Conservation (phyloP, 805 yeast genomes). For the Candida cerambycidarum region DNA sequence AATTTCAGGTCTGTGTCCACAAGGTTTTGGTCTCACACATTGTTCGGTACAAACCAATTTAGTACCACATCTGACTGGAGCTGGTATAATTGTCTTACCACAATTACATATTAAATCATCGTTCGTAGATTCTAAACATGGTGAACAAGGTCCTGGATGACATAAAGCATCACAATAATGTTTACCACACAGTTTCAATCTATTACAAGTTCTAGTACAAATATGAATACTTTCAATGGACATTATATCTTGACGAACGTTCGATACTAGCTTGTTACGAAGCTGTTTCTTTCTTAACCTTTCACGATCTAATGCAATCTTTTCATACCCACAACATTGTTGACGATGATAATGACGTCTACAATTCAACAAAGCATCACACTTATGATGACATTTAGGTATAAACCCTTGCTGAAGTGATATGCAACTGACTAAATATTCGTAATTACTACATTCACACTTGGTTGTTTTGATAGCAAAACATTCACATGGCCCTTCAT, state of each 20-base stretch:
- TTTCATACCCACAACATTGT: conserved; percentile 70
- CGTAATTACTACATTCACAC: conserved; percentile 63
- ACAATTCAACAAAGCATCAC: conserved; percentile 74
- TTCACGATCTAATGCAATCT: conserved; percentile 55
- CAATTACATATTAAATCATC: conserved; percentile 80
- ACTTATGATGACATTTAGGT: conserved; percentile 69
- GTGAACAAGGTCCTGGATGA: conserved; percentile 77
- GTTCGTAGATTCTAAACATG: conserved; percentile 77
- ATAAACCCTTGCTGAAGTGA: conserved; percentile 48
- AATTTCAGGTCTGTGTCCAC: conserved; percentile 71
- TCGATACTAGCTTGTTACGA: conserved; percentile 43
- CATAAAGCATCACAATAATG: conserved; percentile 72
- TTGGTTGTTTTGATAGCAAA: conserved; percentile 46
- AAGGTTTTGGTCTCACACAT: conserved; percentile 55
- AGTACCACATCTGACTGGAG: conserved; percentile 86
- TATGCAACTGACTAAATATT: conserved; percentile 63
- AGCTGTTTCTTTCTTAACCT: conserved; percentile 51
- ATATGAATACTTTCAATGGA: conserved; percentile 71
- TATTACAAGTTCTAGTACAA: conserved; percentile 66
- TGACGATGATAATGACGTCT: conserved; percentile 74
- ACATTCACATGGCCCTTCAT: conserved; percentile 76
- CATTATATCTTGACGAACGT: conserved; percentile 44
- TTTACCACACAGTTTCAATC: conserved; percentile 55
- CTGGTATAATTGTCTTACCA: conserved; percentile 72
- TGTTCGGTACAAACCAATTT: conserved; percentile 60